Conservation (phyloP, 2,329 filamentous ascomycete species). For the Penicillium oxalicum region DNA sequence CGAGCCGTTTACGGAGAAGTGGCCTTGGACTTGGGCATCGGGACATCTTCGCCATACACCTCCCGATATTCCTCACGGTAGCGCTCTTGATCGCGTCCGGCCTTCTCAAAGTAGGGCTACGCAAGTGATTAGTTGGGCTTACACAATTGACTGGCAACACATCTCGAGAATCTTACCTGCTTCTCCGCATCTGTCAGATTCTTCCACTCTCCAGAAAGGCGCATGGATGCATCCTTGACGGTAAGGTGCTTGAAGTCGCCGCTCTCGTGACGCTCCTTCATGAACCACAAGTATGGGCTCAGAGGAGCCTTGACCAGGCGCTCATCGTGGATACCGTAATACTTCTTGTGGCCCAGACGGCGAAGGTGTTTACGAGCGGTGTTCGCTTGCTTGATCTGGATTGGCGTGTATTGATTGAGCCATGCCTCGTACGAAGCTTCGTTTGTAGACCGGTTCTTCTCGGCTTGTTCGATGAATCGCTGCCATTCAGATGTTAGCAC, state of each 20-base stretch:
- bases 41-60: conserved; percentile 29
- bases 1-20: not conserved
- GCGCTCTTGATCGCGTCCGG: conserved; percentile 25
- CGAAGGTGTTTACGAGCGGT: conserved; percentile 44
- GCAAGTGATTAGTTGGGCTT: conserved; percentile 9
- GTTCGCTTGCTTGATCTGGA: conserved; percentile 56
- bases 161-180: conserved; percentile 24
- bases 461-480: conserved; percentile 50
- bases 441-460: conserved; percentile 42
- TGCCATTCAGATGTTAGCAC: conserved; percentile 26
- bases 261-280: conserved; percentile 38
- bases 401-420: conserved; percentile 50
- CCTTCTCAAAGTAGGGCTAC: conserved; percentile 24
- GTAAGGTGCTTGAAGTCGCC: conserved; percentile 49
- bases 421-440: conserved; percentile 46
- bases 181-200: conserved; percentile 29
- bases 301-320: conserved; percentile 44
- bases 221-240: conserved; percentile 28
- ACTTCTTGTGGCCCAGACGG: conserved; percentile 17
- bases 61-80: conserved; percentile 32
- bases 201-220: conserved; percentile 22
- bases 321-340: conserved; percentile 46
- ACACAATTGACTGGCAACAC: not conserved
- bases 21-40: conserved; percentile 1
- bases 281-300: conserved; percentile 42